Evolutionary conservation across 306 rosid genomes (phyloP), one percentile per base, ranked within the genome.

Genomic region (Astragalus glycyphyllos): DNA sequence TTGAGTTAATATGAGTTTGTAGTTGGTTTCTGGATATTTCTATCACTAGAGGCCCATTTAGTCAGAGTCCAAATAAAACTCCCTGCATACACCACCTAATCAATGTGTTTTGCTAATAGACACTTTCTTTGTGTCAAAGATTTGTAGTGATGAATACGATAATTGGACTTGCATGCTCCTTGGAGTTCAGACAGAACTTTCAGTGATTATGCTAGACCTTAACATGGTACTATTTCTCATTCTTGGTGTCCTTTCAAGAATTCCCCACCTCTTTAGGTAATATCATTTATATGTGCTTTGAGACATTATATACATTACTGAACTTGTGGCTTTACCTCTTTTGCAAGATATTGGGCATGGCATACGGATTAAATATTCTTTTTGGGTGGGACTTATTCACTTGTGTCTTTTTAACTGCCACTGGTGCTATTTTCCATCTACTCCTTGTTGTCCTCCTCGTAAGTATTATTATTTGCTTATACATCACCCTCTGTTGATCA

Each of bases 331-430:
- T 78, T 66, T 46, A 48, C 62, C 45, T 68, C 46, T 61, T 64
- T 84, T 76, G 49, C 86, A 38, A 92, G 98, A 81, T 92, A 60
- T 71, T 92, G 69, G 98, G 97, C 73, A 84, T 90, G 62, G 89
- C 96, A 45, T 84, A 90, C 77, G 92, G 89, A 71, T 90, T 92
- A 71, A 92, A 85, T 86, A 84, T 86, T 78, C 79, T 90, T 62
- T 84, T 85, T 79, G 97, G 96, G 58, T 92, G 98, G 98, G 97
- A 92, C 79, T 78, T 92, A 73, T 92, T 90, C 92, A 85, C 96
- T 45, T 90, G 96, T 74, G 96, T 92, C 71, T 80, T 90, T 83
- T 76, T 90, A 82, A 87, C 96, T 68, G 96, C 96, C 29, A 72
- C 81, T n/a, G 73, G 79, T 74, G 88, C 88, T 46, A 68, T 79